Evolutionary conservation across 1,139 yeast genomes (phyloP).

Genomic region (Taiozyma sp.): DNA sequence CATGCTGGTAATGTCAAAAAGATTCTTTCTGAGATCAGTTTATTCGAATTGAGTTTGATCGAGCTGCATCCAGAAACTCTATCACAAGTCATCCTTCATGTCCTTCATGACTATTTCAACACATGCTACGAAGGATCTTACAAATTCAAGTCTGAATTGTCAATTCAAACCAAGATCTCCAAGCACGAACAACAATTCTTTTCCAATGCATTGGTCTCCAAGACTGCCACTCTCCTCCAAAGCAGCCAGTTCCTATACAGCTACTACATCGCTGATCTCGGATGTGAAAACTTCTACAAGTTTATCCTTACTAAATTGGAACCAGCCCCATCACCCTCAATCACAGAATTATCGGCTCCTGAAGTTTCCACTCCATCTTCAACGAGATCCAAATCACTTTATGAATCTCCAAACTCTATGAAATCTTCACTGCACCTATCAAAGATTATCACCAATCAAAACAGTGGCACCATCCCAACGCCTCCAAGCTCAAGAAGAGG

Average conservation of each 20-base stretch:
- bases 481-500: conserved; percentile 24
- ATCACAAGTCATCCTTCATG: conserved; percentile 16
- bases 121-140: conserved; percentile 1
- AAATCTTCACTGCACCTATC: conserved; percentile 9
- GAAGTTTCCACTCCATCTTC: conserved; percentile 7
- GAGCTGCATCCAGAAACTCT: conserved; percentile 23
- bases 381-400: neutral
- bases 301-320: conserved; percentile 1
- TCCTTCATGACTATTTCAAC: conserved; percentile 6
- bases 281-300: conserved; percentile 1
- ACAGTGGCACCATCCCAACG: conserved; percentile 12
- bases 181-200: neutral
- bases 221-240: conserved; percentile 1
- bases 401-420: conserved; percentile 10
- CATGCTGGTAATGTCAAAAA: conserved; percentile 18
- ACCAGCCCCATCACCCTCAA: neutral
- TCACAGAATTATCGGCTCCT: neutral
- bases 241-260: conserved; percentile 4
- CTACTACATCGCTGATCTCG: neutral
- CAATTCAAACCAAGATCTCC: neutral
- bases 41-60: conserved; percentile 17
- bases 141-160: conserved; percentile 5
- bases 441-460: conserved; percentile 5
- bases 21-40: conserved; percentile 18
- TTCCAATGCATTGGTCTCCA: neutral